phyloP scores from a whole-genome alignment of 352 stramenopile species.

The Pythium scleroteichum region DNA sequence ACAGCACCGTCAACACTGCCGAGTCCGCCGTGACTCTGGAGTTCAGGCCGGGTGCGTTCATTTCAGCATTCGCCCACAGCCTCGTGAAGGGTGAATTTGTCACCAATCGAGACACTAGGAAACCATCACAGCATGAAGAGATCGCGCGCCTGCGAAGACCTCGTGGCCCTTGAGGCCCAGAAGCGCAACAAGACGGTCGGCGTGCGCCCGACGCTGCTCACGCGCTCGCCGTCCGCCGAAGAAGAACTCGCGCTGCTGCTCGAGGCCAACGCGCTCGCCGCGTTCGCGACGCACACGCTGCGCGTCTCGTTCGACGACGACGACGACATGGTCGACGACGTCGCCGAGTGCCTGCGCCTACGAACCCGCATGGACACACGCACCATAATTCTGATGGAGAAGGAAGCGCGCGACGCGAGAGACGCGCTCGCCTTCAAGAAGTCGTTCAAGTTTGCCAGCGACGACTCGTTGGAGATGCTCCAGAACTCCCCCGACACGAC shows the following conservation, averaged over 20 bases:
- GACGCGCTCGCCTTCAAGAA: constrained; percentile 25
- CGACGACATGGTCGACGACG: constrained; percentile 9
- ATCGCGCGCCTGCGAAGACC: constrained; percentile 68
- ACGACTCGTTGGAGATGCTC: constrained; percentile 33
- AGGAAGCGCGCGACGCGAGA: constrained; percentile 19
- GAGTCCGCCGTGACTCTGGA: constrained; percentile 22
- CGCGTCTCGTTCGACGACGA: constrained; percentile 4
- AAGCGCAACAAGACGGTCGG: constrained; percentile 31
- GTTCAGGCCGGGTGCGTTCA: constrained; percentile 4
- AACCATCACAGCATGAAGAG: constrained; percentile 47
- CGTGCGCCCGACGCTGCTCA: constrained; percentile 16
- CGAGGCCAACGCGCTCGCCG: constrained; percentile 18
- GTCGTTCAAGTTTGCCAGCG: constrained; percentile 15
- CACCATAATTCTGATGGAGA: constrained; percentile 11
- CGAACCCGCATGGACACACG: constrained; percentile 16
- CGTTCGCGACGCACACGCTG: constrained; percentile 2
- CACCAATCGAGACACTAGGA: neutral
- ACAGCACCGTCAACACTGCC: constrained; percentile 13
- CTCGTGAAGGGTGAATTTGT: neutral
- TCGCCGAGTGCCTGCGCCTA: constrained; percentile 10
- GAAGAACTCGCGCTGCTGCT: constrained; percentile 22
- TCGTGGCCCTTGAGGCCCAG: constrained; percentile 52
- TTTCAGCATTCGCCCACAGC: constrained; percentile 24
- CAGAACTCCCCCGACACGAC: constrained; percentile 42
- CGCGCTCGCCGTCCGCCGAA: constrained; percentile 13